Percentiles rank a stretch among this genome's conserved stretches.
These are phyloP conservation scores for Paraphaeosphaeria sporulosa DNA, from an alignment of 2,329 filamentous ascomycete species.

Conservation along the genomic window DNA sequence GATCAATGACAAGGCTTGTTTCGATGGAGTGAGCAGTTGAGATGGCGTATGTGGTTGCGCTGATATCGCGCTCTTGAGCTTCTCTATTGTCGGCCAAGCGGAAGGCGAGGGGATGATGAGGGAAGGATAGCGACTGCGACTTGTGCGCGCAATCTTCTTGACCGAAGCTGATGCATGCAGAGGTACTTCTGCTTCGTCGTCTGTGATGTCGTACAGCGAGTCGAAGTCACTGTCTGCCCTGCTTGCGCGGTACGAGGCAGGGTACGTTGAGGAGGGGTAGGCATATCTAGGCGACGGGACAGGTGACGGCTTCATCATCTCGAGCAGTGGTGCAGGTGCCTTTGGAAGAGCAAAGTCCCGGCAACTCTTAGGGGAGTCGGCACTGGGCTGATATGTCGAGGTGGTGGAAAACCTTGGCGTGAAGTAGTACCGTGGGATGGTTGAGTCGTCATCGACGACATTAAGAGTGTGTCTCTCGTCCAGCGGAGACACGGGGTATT, in stretches of 20 bases:
- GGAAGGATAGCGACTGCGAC: constrained; percentile 62
- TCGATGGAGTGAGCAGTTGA: constrained; percentile 76
- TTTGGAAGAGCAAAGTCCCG: constrained; percentile 76
- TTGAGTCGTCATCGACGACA: constrained; percentile 62
- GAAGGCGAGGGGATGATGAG: constrained; percentile 66
- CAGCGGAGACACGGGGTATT: constrained; percentile 58
- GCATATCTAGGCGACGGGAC: constrained; percentile 61
- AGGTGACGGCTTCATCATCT: constrained; percentile 57
- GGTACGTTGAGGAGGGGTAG: constrained; percentile 52
- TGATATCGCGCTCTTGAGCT: constrained; percentile 63
- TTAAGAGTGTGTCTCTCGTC: constrained; percentile 66
- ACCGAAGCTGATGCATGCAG: constrained; percentile 61
- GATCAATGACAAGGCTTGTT: constrained; percentile 76
- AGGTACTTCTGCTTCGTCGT: constrained; percentile 70
- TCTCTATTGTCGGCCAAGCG: constrained; percentile 65
- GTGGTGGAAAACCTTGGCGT: constrained; percentile 45
- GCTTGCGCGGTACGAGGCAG: constrained; percentile 70
- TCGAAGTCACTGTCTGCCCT: constrained; percentile 79
- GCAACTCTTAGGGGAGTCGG: constrained; percentile 54
- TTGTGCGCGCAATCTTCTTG: constrained; percentile 50
- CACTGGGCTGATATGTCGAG: constrained; percentile 41
- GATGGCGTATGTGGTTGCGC: constrained; percentile 52
- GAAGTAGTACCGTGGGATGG: constrained; percentile 48
- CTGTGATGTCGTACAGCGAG: constrained; percentile 86
- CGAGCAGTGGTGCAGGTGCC: constrained; percentile 63